phyloP scores from a whole-genome alignment of 2,329 filamentous ascomycete species.

The Ophiostoma fasciatum region DNA sequence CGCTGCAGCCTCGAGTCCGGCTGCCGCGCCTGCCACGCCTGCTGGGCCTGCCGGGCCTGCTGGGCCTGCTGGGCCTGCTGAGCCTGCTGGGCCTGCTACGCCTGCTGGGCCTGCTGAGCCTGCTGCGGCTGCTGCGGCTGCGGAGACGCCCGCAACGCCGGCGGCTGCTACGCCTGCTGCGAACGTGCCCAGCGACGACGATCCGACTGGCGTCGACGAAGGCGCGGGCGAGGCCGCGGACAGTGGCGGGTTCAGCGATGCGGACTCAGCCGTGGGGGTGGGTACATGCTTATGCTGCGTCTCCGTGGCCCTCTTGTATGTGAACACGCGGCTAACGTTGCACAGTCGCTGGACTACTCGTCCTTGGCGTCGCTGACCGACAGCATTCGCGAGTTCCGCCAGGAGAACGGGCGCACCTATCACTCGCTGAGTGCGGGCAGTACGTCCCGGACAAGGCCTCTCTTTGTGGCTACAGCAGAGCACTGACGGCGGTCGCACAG shows the following conservation, averaged over 20 bases:
- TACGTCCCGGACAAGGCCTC: neutral
- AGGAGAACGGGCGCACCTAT: conserved; percentile 9
- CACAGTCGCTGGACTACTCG: no score
- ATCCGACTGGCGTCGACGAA: neutral
- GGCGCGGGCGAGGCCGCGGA: conserved; percentile 1
- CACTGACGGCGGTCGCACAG: neutral
- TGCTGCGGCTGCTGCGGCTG: neutral
- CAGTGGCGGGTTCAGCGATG: conserved; percentile 3
- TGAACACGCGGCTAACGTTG: no score
- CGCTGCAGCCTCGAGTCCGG: neutral
- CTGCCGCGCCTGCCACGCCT: no score
- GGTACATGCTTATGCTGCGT: no score
- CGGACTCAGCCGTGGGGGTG: conserved; percentile 7
- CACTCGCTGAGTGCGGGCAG: conserved; percentile 9
- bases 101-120: neutral
- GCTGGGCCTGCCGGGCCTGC: neutral
- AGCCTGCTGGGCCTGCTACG: neutral
- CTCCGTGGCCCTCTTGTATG: no score
- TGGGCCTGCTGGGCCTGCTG: no score
- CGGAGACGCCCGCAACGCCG: neutral
- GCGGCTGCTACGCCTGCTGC: neutral
- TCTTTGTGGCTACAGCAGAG: no score
- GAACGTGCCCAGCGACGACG: neutral
- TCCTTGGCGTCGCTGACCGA: conserved; percentile 7
- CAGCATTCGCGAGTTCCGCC: conserved; percentile 9